These are phyloP conservation scores for Pseudozyma hubeiensis DNA, from an alignment of 1,284 basidiomycete species.

Conservation along the genomic window DNA sequence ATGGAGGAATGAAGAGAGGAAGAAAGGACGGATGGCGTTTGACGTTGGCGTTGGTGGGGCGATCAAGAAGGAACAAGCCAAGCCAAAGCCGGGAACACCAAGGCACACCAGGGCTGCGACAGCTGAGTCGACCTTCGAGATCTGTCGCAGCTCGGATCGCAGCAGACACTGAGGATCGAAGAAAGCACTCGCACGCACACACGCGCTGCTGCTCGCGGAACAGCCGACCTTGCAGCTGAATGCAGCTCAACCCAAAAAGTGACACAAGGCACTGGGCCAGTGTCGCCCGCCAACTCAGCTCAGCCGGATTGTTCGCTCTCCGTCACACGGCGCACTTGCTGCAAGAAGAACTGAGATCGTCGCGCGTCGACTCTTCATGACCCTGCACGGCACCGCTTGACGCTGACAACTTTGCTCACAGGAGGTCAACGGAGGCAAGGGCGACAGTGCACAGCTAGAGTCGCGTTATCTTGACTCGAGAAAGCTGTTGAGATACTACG, in stretches of 20 bases:
- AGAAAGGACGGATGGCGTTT: conserved; percentile 1
- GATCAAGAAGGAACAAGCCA: not conserved
- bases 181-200: conserved; percentile 1
- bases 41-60: not conserved
- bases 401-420: too few species aligned
- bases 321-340: not conserved
- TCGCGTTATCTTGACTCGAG: too few species aligned
- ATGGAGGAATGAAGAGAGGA: not conserved
- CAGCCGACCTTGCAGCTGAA: conserved; percentile 11
- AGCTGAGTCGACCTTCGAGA: conserved; percentile 6
- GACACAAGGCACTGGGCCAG: conserved; percentile 6
- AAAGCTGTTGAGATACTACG: too few species aligned
- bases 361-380: too few species aligned
- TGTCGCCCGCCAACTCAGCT: conserved; percentile 3
- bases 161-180: conserved; percentile 17
- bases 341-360: conserved; percentile 4
- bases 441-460: too few species aligned
- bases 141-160: conserved; percentile 10
- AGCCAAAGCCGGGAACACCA: not conserved
- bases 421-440: too few species aligned
- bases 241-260: conserved; percentile 1
- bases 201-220: conserved; percentile 6
- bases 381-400: too few species aligned
- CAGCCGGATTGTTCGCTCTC: not conserved
- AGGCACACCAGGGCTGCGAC: too few species aligned